phyloP scores from a whole-genome alignment of 176 grass and related monocot genomes.

The sorghum (Sorghum bicolor) region Sorghum_bicolor_NCBIv3 NC_012875.2:53199001-53199500 shows the following conservation, averaged over 20 bases:
- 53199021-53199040: not conserved
- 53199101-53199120: not conserved
- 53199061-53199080: conserved; percentile 5
- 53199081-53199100: not conserved
- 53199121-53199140: not conserved
- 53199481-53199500: not conserved
- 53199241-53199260: not conserved
- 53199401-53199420: not conserved
- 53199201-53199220: not conserved
- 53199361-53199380: not conserved
- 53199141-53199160: not conserved
- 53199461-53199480: not conserved
- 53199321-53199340: not conserved
- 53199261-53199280: not conserved
- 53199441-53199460: not conserved
- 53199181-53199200: not conserved
- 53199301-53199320: not conserved
- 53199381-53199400: not conserved
- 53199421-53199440: not conserved
- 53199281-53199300: not conserved
- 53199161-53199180: not conserved
- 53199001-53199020: not conserved
- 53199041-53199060: conserved; percentile 1
- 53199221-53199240: not conserved
- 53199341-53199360: not conserved